phyloP scores from a whole-genome alignment of 805 yeast species.

The Candida golubevii region DNA sequence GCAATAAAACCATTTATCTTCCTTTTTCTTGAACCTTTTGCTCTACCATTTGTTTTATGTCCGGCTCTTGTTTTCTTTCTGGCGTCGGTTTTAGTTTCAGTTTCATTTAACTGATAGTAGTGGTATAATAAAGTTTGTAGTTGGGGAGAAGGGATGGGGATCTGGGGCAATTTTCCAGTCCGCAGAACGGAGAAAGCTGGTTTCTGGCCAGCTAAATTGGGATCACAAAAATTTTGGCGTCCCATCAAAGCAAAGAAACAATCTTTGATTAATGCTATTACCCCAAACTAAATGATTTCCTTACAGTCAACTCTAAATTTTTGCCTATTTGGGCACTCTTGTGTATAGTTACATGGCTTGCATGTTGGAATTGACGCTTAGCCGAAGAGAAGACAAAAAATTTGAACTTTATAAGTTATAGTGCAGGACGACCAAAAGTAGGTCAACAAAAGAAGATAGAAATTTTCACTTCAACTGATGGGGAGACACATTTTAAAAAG shows the following conservation, averaged over 20 bases:
- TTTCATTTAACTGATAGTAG: background rate
- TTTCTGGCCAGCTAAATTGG: background rate
- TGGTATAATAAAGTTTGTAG: slow-evolving; percentile 2
- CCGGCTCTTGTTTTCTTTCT: no score
- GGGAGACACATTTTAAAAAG: no score
- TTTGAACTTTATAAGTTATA: no score
- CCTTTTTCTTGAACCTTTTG: background rate
- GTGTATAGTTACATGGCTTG: background rate
- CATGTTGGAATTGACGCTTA: background rate
- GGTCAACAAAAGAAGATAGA: no score
- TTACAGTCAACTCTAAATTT: background rate
- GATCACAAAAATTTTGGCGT: background rate
- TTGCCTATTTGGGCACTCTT: background rate
- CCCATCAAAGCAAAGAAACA: no score
- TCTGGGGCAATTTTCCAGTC: background rate
- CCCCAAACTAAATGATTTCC: no score
- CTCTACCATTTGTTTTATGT: background rate
- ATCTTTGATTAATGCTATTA: no score
- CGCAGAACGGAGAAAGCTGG: slow-evolving; percentile 2
- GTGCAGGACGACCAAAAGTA: no score
- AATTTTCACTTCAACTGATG: no score
- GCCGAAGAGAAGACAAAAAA: no score
- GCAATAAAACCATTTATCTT: slow-evolving; percentile 9
- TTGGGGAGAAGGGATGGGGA: slow-evolving; percentile 1
- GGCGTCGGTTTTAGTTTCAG: no score